Conservation (phyloP, 2,329 filamentous ascomycete species). For the Ophiostoma perfectum region DNA sequence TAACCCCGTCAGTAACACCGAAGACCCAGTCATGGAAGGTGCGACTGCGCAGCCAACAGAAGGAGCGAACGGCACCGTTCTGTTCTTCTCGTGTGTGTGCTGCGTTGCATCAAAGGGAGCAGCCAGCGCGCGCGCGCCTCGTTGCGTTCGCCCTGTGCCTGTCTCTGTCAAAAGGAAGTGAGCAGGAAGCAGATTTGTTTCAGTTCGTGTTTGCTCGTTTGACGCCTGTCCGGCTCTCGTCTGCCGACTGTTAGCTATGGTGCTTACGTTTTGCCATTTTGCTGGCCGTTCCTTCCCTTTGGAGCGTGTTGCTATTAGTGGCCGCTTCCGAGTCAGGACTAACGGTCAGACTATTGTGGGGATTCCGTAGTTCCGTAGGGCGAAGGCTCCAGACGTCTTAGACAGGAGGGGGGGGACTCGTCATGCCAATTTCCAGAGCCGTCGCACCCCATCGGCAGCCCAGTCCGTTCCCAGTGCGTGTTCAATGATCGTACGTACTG, state of each 20-base stretch:
- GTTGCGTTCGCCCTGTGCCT: background rate
- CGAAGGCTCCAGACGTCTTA: background rate
- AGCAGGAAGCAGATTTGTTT: background rate
- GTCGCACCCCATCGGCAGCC: background rate
- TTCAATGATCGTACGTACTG: background rate
- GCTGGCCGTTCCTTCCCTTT: slow-evolving; percentile 5
- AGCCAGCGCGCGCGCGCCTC: background rate
- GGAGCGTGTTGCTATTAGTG: background rate
- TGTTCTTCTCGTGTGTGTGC: background rate
- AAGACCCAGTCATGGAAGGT: background rate
- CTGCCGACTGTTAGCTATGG: background rate
- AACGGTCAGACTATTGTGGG: background rate
- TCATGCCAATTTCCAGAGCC: slow-evolving; percentile 12
- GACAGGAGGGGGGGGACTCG: slow-evolving; percentile 11
- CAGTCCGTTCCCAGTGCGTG: background rate
- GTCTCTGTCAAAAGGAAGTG: background rate
- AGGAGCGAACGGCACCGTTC: background rate
- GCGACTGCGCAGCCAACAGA: background rate
- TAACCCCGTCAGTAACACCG: slow-evolving; percentile 5
- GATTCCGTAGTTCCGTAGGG: background rate
- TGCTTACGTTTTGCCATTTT: background rate
- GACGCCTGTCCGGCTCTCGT: background rate
- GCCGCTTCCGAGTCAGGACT: background rate
- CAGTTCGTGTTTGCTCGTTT: background rate
- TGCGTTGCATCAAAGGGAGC: background rate